These are phyloP conservation scores for Monilinia aucupariae DNA, from an alignment of 2,329 filamentous ascomycete species.

Conservation along the genomic window DNA sequence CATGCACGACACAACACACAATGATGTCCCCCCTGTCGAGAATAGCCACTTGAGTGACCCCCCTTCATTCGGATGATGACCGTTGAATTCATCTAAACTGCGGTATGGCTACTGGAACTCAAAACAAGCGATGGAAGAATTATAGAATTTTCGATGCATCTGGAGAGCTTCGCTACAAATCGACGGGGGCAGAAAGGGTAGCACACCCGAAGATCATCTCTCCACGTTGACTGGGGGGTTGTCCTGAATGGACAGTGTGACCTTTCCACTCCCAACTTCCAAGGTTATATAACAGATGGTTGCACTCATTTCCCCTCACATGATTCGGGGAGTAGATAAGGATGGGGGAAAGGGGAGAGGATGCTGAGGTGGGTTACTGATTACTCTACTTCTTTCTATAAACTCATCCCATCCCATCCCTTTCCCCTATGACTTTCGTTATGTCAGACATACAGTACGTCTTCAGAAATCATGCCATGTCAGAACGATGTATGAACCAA, in stretches of 20 bases:
- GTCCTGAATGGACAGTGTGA: background rate
- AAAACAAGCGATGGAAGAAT: conserved; percentile 23
- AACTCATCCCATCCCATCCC: background rate
- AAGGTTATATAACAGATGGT: background rate
- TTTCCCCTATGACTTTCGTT: background rate
- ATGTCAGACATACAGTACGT: background rate
- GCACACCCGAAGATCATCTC: conserved; percentile 1
- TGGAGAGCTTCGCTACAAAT: background rate
- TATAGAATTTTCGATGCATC: conserved; percentile 17
- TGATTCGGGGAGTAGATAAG: background rate
- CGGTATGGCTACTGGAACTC: conserved; percentile 3
- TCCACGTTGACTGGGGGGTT: background rate
- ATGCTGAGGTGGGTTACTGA: background rate
- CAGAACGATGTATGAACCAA: background rate
- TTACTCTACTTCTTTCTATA: background rate
- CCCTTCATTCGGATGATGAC: conserved; percentile 3
- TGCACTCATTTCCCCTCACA: background rate
- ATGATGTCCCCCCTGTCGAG: too few species aligned
- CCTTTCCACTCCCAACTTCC: background rate
- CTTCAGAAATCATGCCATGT: conserved; percentile 1
- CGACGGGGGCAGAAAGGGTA: background rate
- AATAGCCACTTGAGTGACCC: background rate
- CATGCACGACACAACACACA: conserved; percentile 8
- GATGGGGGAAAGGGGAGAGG: background rate
- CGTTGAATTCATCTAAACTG: conserved; percentile 9